phyloP scores from a whole-genome alignment of 2,329 filamentous ascomycete genomes.

The Lachnellula cervina region DNA sequence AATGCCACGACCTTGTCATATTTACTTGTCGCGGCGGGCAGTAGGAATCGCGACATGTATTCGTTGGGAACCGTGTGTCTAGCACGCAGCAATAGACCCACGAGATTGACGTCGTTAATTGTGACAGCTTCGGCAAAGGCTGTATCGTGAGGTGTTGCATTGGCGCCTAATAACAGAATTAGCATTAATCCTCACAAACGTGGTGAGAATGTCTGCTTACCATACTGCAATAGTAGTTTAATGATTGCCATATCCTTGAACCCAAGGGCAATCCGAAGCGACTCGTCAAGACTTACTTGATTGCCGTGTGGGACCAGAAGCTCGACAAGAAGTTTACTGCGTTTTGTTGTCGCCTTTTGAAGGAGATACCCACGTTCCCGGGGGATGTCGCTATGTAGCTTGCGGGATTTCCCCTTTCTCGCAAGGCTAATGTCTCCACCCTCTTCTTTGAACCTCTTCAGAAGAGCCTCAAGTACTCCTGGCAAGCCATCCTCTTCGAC shows the following conservation, averaged over 20 bases:
- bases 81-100: conserved; percentile 13
- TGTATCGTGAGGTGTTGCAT: conserved; percentile 3
- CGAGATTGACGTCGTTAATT: conserved; percentile 9
- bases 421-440: conserved; percentile 16
- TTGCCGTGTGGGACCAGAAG: conserved; percentile 13
- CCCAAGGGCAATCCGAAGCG: conserved; percentile 10
- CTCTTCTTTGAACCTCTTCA: conserved; percentile 7
- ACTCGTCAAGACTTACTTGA: conserved; percentile 14
- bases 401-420: conserved; percentile 8
- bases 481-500: conserved; percentile 12
- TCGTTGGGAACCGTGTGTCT: conserved; percentile 5
- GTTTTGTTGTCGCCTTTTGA: conserved; percentile 6
- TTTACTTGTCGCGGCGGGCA: conserved; percentile 6
- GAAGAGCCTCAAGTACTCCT: conserved; percentile 13
- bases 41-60: conserved; percentile 10
- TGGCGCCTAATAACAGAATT: conserved; percentile 7
- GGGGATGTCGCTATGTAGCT: conserved; percentile 7
- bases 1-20: conserved; percentile 1
- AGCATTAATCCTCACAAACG: background rate
- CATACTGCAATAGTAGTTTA: conserved; percentile 14
- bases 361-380: conserved; percentile 11
- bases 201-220: background rate
- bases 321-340: conserved; percentile 8
- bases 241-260: conserved; percentile 6
- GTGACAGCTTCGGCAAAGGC: conserved; percentile 2